Conservation (phyloP, 2,329 filamentous ascomycete species). For the Aureobasidium sp. region DNA sequence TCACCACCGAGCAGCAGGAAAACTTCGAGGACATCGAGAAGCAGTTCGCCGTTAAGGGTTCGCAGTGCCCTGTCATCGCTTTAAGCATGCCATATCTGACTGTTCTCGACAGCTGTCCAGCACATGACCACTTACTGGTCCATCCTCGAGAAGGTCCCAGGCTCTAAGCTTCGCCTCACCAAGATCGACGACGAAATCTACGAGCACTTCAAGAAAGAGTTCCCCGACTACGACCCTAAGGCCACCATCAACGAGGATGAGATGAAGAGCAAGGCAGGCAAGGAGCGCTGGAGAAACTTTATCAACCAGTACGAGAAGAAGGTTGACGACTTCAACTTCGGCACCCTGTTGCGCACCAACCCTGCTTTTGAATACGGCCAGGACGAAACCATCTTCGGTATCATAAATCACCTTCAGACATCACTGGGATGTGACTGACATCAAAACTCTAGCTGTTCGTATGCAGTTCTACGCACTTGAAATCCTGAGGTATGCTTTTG, state of each 20-base stretch:
- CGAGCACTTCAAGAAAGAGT: slow-evolving; percentile 76
- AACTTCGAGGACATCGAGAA: slow-evolving; percentile 76
- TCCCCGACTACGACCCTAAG: slow-evolving; percentile 85
- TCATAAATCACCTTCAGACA: slow-evolving; percentile 20
- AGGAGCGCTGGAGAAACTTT: slow-evolving; percentile 91
- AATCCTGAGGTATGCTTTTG: slow-evolving; percentile 51
- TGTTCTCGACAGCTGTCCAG: slow-evolving; percentile 58
- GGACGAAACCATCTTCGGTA: slow-evolving; percentile 86
- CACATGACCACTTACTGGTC: slow-evolving; percentile 97
- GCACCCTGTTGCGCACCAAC: slow-evolving; percentile 77
- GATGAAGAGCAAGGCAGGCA: slow-evolving; percentile 96
- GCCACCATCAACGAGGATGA: slow-evolving; percentile 77
- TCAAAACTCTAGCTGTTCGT: slow-evolving; percentile 43
- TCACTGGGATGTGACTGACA: slow-evolving; percentile 1
- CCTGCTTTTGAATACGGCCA: slow-evolving; percentile 78
- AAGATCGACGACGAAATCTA: slow-evolving; percentile 94
- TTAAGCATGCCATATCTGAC: not conserved
- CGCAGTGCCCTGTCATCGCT: slow-evolving; percentile 7
- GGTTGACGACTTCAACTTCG: slow-evolving; percentile 97
- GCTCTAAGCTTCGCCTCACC: slow-evolving; percentile 82
- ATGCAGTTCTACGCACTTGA: slow-evolving; percentile 83
- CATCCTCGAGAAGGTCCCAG: slow-evolving; percentile 83
- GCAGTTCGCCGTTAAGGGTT: slow-evolving; percentile 96
- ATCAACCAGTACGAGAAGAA: slow-evolving; percentile 90
- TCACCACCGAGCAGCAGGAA: slow-evolving; percentile 51